Percentiles rank a stretch among this genome's conserved stretches.
These are phyloP conservation scores for Neofusicoccum laricinum DNA, from an alignment of 2,329 filamentous ascomycete species.

Conservation along the genomic window DNA sequence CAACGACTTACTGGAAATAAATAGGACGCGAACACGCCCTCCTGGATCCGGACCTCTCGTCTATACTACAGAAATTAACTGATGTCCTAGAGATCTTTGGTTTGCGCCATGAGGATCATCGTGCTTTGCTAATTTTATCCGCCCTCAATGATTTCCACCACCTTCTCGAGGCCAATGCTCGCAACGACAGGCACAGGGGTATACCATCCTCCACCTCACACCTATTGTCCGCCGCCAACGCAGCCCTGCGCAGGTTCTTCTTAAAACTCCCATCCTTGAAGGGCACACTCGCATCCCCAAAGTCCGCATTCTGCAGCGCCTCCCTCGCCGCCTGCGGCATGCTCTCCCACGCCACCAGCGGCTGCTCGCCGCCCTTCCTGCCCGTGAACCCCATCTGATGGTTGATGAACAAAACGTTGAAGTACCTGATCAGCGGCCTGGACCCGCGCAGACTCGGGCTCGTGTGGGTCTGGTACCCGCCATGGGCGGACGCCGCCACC, in stretches of 20 bases:
- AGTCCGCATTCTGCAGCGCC: conserved; percentile 48
- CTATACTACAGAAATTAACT: too few relatives aligned
- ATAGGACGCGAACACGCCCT: too few relatives aligned
- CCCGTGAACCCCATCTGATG: conserved; percentile 45
- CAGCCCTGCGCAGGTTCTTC: conserved; percentile 40
- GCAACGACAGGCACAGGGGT: too few relatives aligned
- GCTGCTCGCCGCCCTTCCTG: conserved; percentile 43
- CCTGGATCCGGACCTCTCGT: too few relatives aligned
- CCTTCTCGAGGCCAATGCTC: too few relatives aligned
- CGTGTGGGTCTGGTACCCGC: conserved; percentile 46
- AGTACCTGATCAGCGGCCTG: conserved; percentile 48
- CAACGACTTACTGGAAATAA: too few relatives aligned
- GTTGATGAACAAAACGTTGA: conserved; percentile 48
- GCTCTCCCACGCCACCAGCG: conserved; percentile 50
- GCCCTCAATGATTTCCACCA: too few relatives aligned
- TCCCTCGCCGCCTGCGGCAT: conserved; percentile 41
- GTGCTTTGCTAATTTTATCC: too few relatives aligned
- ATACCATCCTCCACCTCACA: conserved; percentile 15
- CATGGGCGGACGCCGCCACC: conserved; percentile 53
- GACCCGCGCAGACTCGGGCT: conserved; percentile 43
- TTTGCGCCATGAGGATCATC: too few relatives aligned
- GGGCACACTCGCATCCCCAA: conserved; percentile 46
- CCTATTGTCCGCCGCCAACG: background rate
- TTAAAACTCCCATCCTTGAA: conserved; percentile 48
- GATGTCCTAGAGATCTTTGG: too few relatives aligned